phyloP scores from a whole-genome alignment of 176 grass and related monocot species.

The Zea luxurians region DNA sequence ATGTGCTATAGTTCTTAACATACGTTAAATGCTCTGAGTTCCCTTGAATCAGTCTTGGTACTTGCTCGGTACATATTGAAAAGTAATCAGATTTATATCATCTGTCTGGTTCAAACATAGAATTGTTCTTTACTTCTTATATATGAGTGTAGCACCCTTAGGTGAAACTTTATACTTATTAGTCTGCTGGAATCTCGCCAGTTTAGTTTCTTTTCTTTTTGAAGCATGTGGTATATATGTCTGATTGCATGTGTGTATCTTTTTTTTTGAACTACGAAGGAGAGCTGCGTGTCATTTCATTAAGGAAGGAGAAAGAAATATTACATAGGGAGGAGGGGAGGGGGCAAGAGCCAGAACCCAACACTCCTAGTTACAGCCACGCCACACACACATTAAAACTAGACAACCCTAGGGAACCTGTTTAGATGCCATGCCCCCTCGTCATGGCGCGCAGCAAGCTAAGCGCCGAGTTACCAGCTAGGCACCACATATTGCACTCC shows the following conservation, averaged over 20 bases:
- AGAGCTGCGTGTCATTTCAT: too few relatives aligned
- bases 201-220: neutral
- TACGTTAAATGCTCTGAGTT: neutral
- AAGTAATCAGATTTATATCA: neutral
- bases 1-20: neutral
- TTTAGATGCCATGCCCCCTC: too few relatives aligned
- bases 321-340: too few relatives aligned
- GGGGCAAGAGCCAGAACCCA: too few relatives aligned
- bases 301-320: too few relatives aligned
- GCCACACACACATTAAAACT: too few relatives aligned
- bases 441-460: too few relatives aligned
- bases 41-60: neutral
- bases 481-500: too few relatives aligned
- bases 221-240: neutral
- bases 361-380: too few relatives aligned
- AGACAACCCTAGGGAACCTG: too few relatives aligned
- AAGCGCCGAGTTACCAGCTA: too few relatives aligned
- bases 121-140: neutral
- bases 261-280: too few relatives aligned
- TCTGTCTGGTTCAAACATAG: constrained; percentile 21
- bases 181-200: neutral
- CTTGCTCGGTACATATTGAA: neutral
- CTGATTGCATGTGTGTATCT: neutral
- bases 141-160: neutral
- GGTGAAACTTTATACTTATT: constrained; percentile 20